phyloP scores from a whole-genome alignment of 2,329 filamentous ascomycete genomes.

The Aureobasidium sp. region DNA sequence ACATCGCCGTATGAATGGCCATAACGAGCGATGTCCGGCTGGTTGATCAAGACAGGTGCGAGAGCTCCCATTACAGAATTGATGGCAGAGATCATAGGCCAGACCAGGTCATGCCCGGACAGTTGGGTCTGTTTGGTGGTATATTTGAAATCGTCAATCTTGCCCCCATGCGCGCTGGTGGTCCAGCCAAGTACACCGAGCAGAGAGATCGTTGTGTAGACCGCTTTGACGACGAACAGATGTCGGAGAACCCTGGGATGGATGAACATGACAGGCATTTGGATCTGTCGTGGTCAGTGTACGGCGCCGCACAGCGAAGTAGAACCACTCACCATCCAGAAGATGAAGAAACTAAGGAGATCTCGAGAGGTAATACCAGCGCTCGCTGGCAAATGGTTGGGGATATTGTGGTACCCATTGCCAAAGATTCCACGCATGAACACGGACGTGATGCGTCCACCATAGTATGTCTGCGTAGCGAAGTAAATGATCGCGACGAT shows the following conservation, averaged over 20 bases:
- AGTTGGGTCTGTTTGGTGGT: constrained; percentile 2
- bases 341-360: constrained; percentile 1
- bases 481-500: constrained; percentile 2
- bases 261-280: constrained; percentile 3
- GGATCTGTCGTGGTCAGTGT: neutral
- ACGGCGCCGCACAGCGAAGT: neutral
- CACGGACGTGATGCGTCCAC: neutral
- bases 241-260: neutral
- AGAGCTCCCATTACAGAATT: constrained; percentile 5
- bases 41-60: neutral
- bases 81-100: constrained; percentile 8
- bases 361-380: constrained; percentile 4
- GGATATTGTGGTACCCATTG: constrained; percentile 2
- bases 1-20: neutral
- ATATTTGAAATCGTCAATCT: neutral
- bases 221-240: neutral
- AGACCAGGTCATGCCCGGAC: neutral
- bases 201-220: neutral
- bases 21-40: constrained; percentile 1
- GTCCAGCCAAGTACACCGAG: neutral
- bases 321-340: neutral
- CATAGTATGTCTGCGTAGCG: constrained; percentile 4
- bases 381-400: neutral
- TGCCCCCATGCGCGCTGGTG: neutral
- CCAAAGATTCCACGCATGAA: constrained; percentile 6